phyloP scores from a whole-genome alignment of 1,284 basidiomycete species.

The Rhodotorula sp. region DNA sequence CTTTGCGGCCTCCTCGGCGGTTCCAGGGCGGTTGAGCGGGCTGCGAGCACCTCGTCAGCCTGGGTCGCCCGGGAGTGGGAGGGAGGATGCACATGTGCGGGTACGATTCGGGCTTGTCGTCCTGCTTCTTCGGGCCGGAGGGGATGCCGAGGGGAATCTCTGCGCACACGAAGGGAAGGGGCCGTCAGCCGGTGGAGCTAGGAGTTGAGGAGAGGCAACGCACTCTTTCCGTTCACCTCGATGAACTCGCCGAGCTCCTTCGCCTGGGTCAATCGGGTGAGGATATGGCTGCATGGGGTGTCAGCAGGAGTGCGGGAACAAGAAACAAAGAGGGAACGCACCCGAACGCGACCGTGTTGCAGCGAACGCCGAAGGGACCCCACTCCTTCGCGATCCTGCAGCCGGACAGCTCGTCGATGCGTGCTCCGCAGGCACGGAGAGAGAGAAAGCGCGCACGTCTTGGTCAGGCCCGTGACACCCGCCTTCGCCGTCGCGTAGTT shows the following conservation, averaged over 20 bases:
- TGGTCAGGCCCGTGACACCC: constrained; percentile 70
- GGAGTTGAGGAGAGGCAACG: background rate
- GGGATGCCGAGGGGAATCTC: constrained; percentile 75
- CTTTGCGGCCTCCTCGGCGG: constrained; percentile 56
- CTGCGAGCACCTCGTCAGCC: constrained; percentile 47
- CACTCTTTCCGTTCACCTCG: constrained; percentile 73
- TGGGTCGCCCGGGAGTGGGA: too few species aligned
- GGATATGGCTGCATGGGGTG: constrained; percentile 20
- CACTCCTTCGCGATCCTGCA: constrained; percentile 80
- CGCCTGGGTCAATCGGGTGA: constrained; percentile 57
- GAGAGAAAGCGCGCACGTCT: constrained; percentile 20
- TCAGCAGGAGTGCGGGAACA: background rate
- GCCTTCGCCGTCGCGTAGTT: constrained; percentile 68
- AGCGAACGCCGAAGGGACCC: constrained; percentile 75
- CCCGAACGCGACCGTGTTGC: constrained; percentile 72
- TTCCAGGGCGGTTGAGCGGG: constrained; percentile 70
- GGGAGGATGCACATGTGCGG: constrained; percentile 22
- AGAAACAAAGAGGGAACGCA: constrained; percentile 56
- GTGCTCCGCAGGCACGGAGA: too few species aligned
- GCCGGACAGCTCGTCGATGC: background rate
- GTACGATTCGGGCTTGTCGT: constrained; percentile 29
- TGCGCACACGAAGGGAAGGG: background rate
- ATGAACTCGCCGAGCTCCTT: constrained; percentile 76
- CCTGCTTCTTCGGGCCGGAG: constrained; percentile 49
- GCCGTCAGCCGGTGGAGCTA: background rate